Conservation (phyloP, 805 yeast species). For the Dipodascopsis uninucleata region DNA sequence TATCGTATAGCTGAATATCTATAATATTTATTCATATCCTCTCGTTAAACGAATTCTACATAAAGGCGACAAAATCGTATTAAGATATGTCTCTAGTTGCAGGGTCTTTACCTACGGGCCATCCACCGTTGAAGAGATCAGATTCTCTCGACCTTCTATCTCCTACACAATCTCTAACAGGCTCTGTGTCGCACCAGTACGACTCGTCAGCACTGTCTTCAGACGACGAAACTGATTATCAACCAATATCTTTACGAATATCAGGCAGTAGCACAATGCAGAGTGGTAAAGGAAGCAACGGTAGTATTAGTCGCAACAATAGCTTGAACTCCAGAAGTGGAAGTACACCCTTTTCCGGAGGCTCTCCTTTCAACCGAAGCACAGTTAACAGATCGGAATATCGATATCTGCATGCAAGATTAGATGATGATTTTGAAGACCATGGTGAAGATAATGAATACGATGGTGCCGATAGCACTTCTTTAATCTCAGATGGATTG, state of each 20-base stretch:
- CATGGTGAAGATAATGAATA: conserved; percentile 1
- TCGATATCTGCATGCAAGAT: conserved; percentile 19
- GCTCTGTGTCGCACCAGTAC: conserved; percentile 12
- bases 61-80: too few species aligned
- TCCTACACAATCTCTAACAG: conserved; percentile 24
- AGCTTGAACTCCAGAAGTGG: too few species aligned
- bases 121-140: conserved; percentile 16
- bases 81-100: too few species aligned
- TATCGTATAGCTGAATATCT: too few species aligned
- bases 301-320: too few species aligned
- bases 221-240: conserved; percentile 18
- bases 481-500: conserved; percentile 9
- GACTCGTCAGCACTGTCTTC: conserved; percentile 17
- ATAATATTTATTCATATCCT: too few species aligned
- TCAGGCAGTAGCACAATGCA: conserved; percentile 1
- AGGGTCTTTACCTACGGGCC: too few species aligned
- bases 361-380: conserved; percentile 16
- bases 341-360: too few species aligned
- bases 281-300: too few species aligned
- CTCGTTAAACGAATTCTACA: too few species aligned
- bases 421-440: conserved; percentile 8
- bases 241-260: conserved; percentile 2
- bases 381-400: conserved; percentile 24
- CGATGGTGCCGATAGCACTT: conserved; percentile 5
- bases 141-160: conserved; percentile 26